These are phyloP conservation scores for Rhododendron ovatum DNA, from an alignment of 148 eudicot genomes.

Conservation along the genomic window DNA sequence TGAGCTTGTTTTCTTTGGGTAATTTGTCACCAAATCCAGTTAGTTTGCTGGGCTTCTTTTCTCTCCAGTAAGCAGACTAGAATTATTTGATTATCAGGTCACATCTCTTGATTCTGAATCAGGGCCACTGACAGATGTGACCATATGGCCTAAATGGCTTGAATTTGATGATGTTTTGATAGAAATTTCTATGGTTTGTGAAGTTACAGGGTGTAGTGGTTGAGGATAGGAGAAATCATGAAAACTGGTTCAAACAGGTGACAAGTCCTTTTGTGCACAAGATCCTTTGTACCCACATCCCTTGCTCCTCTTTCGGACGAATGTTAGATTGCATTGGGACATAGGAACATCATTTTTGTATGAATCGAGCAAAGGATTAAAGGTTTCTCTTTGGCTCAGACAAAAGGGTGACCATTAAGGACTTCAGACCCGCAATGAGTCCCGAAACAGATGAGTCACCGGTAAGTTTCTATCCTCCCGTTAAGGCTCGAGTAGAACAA, in stretches of 20 bases:
- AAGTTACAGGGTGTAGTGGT: background rate
- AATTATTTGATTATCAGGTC: background rate
- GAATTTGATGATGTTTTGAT: background rate
- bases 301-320: background rate
- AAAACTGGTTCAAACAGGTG: background rate
- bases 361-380: background rate
- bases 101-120: background rate
- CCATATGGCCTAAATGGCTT: background rate
- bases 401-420: background rate
- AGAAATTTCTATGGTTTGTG: background rate
- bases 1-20: background rate
- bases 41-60: background rate
- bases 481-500: background rate
- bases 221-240: background rate
- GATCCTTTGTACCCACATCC: background rate
- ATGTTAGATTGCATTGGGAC: background rate
- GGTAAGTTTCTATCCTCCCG: background rate
- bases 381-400: background rate
- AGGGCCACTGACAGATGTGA: background rate
- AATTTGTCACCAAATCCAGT: background rate
- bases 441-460: background rate
- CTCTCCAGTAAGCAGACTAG: background rate
- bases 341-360: background rate
- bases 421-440: background rate
- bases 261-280: background rate